Base-by-base conservation (phyloP, 768 basidiomycete genomes). In the Mycena pura region DNA sequence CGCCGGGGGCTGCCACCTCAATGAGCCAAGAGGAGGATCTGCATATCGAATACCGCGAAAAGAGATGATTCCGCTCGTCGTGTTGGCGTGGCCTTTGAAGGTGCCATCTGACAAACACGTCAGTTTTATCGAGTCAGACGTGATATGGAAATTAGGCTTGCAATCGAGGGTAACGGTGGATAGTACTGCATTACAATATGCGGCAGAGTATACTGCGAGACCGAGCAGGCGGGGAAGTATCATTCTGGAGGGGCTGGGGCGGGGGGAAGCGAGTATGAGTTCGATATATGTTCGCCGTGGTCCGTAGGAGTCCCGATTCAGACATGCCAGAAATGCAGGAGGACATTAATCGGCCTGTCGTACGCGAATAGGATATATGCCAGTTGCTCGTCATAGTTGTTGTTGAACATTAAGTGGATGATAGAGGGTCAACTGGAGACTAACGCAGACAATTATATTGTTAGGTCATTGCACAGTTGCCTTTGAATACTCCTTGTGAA, bases 41-140 rank as follows among this genome's bases (percentile, higher is more conserved):
- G 80, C 80, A 58, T 75, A 81, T 15, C 75, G 80, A 29, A 82
- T 68, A 3, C 81, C 81, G 13, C 67, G 68, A 60, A 77, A 81
- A n/a, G 67, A 76, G n/a, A 70, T 74, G 15, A 78, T 72, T 2
- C 73, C 72, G 32, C 67, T 72, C 11, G 70, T 67, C 13, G 67
- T 62, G 59, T 78, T 69, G n/a, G 57, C 53, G 17, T 68, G 25
- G 4, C 80, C 80, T 9, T 65, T 72, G 57, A 80, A 79, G 3
- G 75, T 77, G 8, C 75, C 79, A 68, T 80, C 79, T 80, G 46
- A 57, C 2, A 43, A 38, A 29, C 13, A 13, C 11, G 7, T 59
- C 24, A 55, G 40, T 22, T n/a, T n/a, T n/a, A 38, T 38, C 25
- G 31, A 8, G 28, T 45, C 13, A 17, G 25, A 13, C 6, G 3